Conservation (phyloP, 352 stramenopile species). For the Phytophthora europaea region DNA sequence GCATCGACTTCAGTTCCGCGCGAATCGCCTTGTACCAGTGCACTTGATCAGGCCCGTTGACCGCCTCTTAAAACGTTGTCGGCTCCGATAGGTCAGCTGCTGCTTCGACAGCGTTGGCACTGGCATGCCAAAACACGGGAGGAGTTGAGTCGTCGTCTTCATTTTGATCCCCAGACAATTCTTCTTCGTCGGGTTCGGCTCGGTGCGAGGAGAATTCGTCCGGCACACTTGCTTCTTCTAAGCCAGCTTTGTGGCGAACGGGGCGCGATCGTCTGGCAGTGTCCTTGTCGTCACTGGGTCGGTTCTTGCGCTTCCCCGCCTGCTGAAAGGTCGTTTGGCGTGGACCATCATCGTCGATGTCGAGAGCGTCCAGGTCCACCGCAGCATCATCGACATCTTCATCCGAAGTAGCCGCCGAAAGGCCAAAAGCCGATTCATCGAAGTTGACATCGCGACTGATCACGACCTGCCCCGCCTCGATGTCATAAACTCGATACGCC, state of each 20-base stretch:
- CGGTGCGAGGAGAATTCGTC: not conserved
- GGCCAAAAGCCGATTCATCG: constrained; percentile 8
- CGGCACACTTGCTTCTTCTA: constrained; percentile 16
- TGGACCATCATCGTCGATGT: not conserved
- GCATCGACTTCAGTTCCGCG: constrained; percentile 22
- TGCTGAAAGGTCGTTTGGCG: not conserved
- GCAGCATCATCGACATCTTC: not conserved
- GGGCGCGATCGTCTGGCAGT: no score
- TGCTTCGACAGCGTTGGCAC: no score
- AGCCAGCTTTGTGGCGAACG: constrained; percentile 1
- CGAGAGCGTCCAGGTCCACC: no score
- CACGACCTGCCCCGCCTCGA: constrained; percentile 19
- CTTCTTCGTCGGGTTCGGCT: not conserved
- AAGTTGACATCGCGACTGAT: constrained; percentile 32
- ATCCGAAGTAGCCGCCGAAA: not conserved
- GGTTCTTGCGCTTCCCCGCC: constrained; percentile 10
- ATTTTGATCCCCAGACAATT: not conserved
- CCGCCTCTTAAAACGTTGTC: constrained; percentile 18
- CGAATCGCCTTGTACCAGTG: constrained; percentile 27
- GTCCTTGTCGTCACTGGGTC: no score
- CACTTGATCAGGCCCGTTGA: constrained; percentile 21
- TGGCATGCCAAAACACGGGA: constrained; percentile 11
- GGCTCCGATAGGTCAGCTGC: constrained; percentile 13
- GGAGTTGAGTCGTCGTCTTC: constrained; percentile 14
- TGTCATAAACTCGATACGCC: constrained; percentile 30